Base-by-base conservation (phyloP, 116 monocot genomes). In the Posidonia oceanica region DNA sequence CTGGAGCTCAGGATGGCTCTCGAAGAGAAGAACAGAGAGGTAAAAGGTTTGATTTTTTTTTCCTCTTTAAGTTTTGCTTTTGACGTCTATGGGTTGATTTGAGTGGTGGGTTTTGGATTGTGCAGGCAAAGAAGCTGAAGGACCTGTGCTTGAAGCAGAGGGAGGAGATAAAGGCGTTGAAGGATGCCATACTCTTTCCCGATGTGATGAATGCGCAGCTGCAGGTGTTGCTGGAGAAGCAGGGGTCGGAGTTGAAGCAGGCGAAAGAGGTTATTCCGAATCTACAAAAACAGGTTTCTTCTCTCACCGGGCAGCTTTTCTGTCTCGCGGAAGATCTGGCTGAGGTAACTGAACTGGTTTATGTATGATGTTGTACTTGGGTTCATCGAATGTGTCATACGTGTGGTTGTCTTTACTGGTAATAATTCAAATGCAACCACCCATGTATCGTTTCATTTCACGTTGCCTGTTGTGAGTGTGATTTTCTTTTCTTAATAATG, bases 131-230 rank as follows among this genome's bases (percentile, higher is more conserved):
- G 63, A 88, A 88, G 59, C 55, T 96, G 71, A 96, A 84, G 69
- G 85, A 96, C 78, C 56, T 96, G 57, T 91, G 91, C 67, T 60
- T 96, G 80, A 86, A 76, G 68, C 95, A 96, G 73, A 80, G 88
- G 59, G 84, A 96, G 69, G 91, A 96, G 80, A 91, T 96, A 21
- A 91, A 86, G 57, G 79, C 81, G 39, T 75, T 96, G 62, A 96
- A 96, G 68, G 91, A 96, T 77, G 95, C 88, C 29, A 78, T 96
- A 42, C 72, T 94, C 8, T 94, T 94, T 39, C 91, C 94, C 0
- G 91, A 94, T 68, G 78, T 80, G 21, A 80, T 83, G 77, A 94
- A 82, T 36, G 63, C 79, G 1, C 85, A 83, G 39, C 61, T 85
- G 37, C 80, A 87, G 61, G 64, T 77, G 21, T 18, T 90, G 74